phyloP scores from a whole-genome alignment of 2,329 filamentous ascomycete species.

The Hymenoscyphus occultus region DNA sequence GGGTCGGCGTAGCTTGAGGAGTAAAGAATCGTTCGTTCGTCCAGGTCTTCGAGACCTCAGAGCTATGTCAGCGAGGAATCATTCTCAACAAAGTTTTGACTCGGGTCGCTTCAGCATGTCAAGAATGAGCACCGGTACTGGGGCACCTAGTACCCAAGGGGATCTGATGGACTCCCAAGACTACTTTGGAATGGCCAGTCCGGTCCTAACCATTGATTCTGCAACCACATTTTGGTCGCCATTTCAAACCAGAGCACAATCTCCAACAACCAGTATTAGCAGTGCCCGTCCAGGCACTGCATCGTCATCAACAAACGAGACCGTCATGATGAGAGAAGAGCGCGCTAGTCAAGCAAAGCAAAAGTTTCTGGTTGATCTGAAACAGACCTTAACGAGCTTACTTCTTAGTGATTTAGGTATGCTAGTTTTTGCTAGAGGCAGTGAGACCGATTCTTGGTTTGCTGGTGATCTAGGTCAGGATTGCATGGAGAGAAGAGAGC shows the following conservation, averaged over 20 bases:
- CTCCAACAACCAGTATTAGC: conserved; percentile 59
- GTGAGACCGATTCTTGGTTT: conserved; percentile 92
- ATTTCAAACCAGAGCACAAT: conserved; percentile 64
- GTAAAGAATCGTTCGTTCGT: conserved; percentile 41
- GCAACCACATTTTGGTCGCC: conserved; percentile 86
- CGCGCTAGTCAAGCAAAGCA: conserved; percentile 66
- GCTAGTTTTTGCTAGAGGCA: conserved; percentile 76
- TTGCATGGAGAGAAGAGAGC: conserved; percentile 60
- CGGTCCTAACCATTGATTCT: conserved; percentile 70
- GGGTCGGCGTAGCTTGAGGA: conserved; percentile 37
- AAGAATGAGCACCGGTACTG: conserved; percentile 49
- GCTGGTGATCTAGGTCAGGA: conserved; percentile 59
- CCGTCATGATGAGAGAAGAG: conserved; percentile 55
- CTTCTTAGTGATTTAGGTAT: conserved; percentile 87
- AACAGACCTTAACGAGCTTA: conserved; percentile 77
- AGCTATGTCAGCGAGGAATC: conserved; percentile 56
- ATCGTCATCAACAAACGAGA: conserved; percentile 62
- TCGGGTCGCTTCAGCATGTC: conserved; percentile 60
- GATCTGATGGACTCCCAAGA: conserved; percentile 70
- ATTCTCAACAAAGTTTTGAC: conserved; percentile 68
- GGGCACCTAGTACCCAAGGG: conserved; percentile 43
- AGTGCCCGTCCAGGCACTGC: conserved; percentile 63
- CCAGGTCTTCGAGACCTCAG: conserved; percentile 57
- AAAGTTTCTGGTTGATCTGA: conserved; percentile 73
- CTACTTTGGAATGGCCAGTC: conserved; percentile 66